phyloP scores from a whole-genome alignment of 768 basidiomycete genomes.

The Suillus discolor region DNA sequence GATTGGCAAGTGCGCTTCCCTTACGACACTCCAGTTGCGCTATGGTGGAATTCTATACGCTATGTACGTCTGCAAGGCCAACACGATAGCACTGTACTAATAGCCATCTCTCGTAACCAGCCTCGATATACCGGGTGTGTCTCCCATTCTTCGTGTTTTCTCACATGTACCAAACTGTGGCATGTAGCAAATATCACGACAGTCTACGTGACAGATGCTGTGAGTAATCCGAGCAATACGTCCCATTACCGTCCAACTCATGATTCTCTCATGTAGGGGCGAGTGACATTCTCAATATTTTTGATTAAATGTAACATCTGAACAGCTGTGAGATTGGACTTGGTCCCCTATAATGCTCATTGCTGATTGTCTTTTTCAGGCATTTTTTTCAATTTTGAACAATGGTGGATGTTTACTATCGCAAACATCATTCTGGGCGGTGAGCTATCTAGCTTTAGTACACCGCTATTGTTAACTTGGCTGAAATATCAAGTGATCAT shows the following conservation, averaged over 20 bases:
- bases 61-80: background rate
- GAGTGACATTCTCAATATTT: background rate
- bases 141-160: background rate
- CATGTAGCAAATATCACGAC: background rate
- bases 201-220: background rate
- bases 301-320: background rate
- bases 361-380: background rate
- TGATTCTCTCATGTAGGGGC: background rate
- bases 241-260: background rate
- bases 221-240: background rate
- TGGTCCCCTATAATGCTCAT: background rate
- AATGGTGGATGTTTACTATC: background rate
- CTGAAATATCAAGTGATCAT: background rate
- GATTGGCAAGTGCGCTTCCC: background rate
- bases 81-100: background rate
- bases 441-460: background rate
- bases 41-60: background rate
- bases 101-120: background rate
- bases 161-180: background rate
- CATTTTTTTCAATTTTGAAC: background rate
- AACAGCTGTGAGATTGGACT: background rate
- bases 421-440: background rate
- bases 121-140: background rate
- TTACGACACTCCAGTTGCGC: background rate
- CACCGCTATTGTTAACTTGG: background rate